phyloP scores from a whole-genome alignment of 2,329 filamentous ascomycete genomes.

The Fusarium armeniacum region DNA sequence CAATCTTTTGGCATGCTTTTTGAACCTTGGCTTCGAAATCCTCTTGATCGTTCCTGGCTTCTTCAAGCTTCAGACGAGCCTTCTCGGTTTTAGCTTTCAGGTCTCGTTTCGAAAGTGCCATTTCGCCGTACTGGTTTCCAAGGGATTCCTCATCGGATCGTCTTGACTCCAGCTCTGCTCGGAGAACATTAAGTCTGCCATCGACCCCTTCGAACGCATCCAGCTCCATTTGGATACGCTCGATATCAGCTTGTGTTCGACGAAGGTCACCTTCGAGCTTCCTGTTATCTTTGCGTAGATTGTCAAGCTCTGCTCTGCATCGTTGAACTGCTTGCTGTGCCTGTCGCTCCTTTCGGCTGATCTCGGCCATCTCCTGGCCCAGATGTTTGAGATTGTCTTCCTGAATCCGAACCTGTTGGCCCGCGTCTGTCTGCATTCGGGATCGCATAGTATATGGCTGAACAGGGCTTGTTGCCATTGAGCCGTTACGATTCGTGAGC shows the following conservation, averaged over 20 bases:
- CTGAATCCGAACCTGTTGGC: slow-evolving; percentile 71
- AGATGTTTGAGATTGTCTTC: slow-evolving; percentile 67
- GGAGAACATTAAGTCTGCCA: slow-evolving; percentile 72
- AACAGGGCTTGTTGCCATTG: slow-evolving; percentile 59
- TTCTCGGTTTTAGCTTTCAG: slow-evolving; percentile 61
- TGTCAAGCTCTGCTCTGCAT: slow-evolving; percentile 62
- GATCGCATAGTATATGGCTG: slow-evolving; percentile 66
- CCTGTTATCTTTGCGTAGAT: slow-evolving; percentile 56
- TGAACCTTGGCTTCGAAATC: slow-evolving; percentile 62
- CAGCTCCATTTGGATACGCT: slow-evolving; percentile 67
- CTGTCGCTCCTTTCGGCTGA: slow-evolving; percentile 64
- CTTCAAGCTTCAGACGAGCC: slow-evolving; percentile 56
- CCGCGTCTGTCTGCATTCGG: slow-evolving; percentile 85
- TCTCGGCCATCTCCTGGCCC: slow-evolving; percentile 65
- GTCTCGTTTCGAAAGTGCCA: slow-evolving; percentile 63
- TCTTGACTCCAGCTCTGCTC: slow-evolving; percentile 68
- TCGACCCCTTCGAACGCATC: slow-evolving; percentile 78
- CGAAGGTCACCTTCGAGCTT: slow-evolving; percentile 69
- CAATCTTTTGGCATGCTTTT: slow-evolving; percentile 69
- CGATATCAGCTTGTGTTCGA: slow-evolving; percentile 70
- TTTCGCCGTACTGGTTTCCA: slow-evolving; percentile 68
- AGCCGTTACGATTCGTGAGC: slow-evolving; percentile 62
- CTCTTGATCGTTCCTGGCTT: slow-evolving; percentile 54
- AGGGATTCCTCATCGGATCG: slow-evolving; percentile 64
- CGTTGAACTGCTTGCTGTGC: slow-evolving; percentile 64